These are phyloP conservation scores for Lasiodiplodia hormozganensis DNA, from an alignment of 2,329 filamentous ascomycete genomes.

Conservation along the genomic window DNA sequence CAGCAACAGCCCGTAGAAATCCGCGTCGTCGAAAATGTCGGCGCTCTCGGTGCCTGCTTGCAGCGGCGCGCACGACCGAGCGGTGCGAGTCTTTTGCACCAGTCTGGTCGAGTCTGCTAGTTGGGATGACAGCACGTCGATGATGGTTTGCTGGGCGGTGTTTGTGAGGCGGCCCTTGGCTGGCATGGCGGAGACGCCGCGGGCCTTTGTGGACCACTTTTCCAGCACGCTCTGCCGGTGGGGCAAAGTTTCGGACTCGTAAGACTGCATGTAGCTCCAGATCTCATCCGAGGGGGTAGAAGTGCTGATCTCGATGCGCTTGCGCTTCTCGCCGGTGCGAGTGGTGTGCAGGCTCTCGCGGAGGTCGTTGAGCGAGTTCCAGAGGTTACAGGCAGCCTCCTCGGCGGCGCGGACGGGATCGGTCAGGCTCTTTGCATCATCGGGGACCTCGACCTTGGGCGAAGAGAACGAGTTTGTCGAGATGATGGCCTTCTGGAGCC, in stretches of 20 bases:
- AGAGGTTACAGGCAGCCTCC: conserved; percentile 81
- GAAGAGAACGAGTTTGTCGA: conserved; percentile 75
- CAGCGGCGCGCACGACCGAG: conserved; percentile 77
- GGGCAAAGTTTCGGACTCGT: conserved; percentile 66
- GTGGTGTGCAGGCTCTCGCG: conserved; percentile 65
- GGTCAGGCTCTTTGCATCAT: conserved; percentile 47
- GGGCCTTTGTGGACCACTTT: conserved; percentile 88
- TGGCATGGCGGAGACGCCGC: conserved; percentile 64
- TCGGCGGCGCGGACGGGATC: conserved; percentile 77
- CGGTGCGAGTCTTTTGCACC: conserved; percentile 71
- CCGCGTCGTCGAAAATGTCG: conserved; percentile 86
- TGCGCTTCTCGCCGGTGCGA: conserved; percentile 66
- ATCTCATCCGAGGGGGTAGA: conserved; percentile 69
- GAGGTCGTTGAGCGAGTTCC: conserved; percentile 78
- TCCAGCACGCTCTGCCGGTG: conserved; percentile 77
- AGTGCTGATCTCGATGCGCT: conserved; percentile 57
- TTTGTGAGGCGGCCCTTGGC: conserved; percentile 67
- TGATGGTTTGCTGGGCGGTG: conserved; percentile 66
- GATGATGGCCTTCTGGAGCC: conserved; percentile 88
- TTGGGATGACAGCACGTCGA: conserved; percentile 73
- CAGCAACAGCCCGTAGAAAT: conserved; percentile 92
- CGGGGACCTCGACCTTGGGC: conserved; percentile 37
- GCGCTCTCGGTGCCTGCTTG: conserved; percentile 66
- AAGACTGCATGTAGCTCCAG: conserved; percentile 72
- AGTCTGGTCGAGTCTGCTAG: conserved; percentile 71